phyloP scores from a whole-genome alignment of 2,329 filamentous ascomycete species.

The Clathrospora elynae region DNA sequence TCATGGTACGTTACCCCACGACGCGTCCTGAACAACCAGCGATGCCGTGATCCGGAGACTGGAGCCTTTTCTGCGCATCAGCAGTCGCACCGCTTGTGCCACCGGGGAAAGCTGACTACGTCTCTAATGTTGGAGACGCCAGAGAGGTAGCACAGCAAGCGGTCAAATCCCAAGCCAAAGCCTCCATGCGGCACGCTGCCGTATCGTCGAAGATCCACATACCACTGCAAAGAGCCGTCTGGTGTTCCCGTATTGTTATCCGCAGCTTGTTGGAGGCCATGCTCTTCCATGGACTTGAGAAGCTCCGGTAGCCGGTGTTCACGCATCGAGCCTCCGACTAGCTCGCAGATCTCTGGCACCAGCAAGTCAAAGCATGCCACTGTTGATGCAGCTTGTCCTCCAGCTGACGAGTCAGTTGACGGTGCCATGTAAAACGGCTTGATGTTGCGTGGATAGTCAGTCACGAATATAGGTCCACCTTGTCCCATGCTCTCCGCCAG shows the following conservation, averaged over 20 bases:
- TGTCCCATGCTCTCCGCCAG: slow-evolving; percentile 71
- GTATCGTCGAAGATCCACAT: slow-evolving; percentile 84
- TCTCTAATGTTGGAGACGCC: slow-evolving; percentile 84
- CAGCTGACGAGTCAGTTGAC: slow-evolving; percentile 24
- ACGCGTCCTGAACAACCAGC: slow-evolving; percentile 8
- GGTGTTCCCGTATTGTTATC: slow-evolving; percentile 21
- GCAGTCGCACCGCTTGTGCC: slow-evolving; percentile 61
- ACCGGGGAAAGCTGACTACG: slow-evolving; percentile 83
- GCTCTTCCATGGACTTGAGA: slow-evolving; percentile 70
- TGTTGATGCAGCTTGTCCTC: slow-evolving; percentile 52
- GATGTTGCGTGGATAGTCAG: slow-evolving; percentile 83
- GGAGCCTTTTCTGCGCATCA: slow-evolving; percentile 31
- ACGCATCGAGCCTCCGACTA: slow-evolving; percentile 87
- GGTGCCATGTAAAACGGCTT: slow-evolving; percentile 92
- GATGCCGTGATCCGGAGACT: slow-evolving; percentile 13
- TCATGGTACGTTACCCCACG: slow-evolving; percentile 13
- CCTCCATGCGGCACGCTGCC: slow-evolving; percentile 91
- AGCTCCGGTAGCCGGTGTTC: slow-evolving; percentile 76
- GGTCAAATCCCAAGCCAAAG: slow-evolving; percentile 88
- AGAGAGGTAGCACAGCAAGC: slow-evolving; percentile 80
- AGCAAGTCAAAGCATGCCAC: slow-evolving; percentile 91
- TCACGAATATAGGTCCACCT: slow-evolving; percentile 80
- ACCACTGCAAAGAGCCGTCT: slow-evolving; percentile 70
- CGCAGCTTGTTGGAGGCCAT: slow-evolving; percentile 60
- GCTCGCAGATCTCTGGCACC: slow-evolving; percentile 82